Evolutionary conservation across 2,329 filamentous ascomycete genomes (phyloP), one percentile per base, ranked within the genome.

Genomic region (Lasiodiplodia sp.): DNA sequence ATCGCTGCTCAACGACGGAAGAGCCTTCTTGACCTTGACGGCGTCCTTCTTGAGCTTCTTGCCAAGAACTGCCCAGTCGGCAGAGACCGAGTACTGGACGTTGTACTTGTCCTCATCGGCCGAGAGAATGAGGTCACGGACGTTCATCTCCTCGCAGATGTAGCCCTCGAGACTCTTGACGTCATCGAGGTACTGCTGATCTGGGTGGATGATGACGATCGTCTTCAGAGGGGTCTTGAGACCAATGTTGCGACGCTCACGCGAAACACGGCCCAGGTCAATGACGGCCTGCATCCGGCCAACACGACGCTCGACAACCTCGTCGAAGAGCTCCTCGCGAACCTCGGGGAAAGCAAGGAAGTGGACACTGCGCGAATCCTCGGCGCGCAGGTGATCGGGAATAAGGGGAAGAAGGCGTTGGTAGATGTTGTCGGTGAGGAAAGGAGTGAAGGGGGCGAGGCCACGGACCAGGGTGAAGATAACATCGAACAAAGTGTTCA

Each of bases 41-140:
- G 94, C 92, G 75, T 97, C 94, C 82, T 97, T 97, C 86, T 97
- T 97, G 73, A 98, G 87, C 84, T 98, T 98, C 87, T 97, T 97
- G 72, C 96, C 96, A 18, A 99, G 86, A 2, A 92, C 91, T 16
- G 96, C 94, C 91, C 96, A 97, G 80, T 99, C 96, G 8, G 94
- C 94, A 49, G 88, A 89, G 18, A 95, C 93, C 70, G 92, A 93
- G 82, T 97, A 97, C 77, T 96, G 91, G 56, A 99, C 94, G 67
- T 94, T 92, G 83, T 97, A 97, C 78, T 91, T 92, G 67, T 89
- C 91, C 82, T 98, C 96, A 72, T 98, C 94, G 8, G 88, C 90
- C 2, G 93, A 93, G 66, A 97, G 86, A 12, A 97, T 84, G 34
- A 98, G 84, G 71, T 97, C 92, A 71, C 91, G 89, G 60, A 99